Base-by-base conservation (phyloP, 2,329 filamentous ascomycete species). In the Apiospora koreana region DNA sequence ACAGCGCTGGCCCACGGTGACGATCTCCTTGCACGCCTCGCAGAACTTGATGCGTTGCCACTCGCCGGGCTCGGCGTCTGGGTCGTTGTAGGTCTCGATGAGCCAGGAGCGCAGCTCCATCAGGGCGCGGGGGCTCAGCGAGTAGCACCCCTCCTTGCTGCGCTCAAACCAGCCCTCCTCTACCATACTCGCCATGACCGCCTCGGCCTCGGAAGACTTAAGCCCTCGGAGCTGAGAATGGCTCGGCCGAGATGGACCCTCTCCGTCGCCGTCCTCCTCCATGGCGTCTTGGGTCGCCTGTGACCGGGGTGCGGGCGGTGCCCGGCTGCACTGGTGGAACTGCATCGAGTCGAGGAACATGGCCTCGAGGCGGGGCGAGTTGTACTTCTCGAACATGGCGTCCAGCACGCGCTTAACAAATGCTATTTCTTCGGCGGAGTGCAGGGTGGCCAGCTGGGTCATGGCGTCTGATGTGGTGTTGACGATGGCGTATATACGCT, bases 401-500 rank as follows among this genome's bases (percentile, higher is more conserved):
- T 98, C 95, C 0, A 99, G 87, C 3, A 98, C 80, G 10, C 96
- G 87, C 81, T 97, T 96, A 69, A 98, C 89, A 79, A 94, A 99
- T 0, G 93, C 90, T 42, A 98, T 93, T 83, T 98, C 95, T 74
- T 97, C 94, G 0, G 94, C 84, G 9, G 86, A 88, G 78, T 93
- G 93, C 0, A 89, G 90, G 0, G 96, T 98, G 1, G 95, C 94
- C 48, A 98, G 87, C 77, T 98, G 95, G 0, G 94, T 97, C 71
- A 95, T 84, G 0, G 92, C 85, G 80, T 99, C 96, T 72, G 92
- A 94, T 12, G 93, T 92, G 0, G 92, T 94, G 82, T 99, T 99
- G 65, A 98, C 92, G 43, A 99, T 86, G 1, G 93, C 94, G 79
- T 91, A 97, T 28, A 94, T 84, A n/a, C 90, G 88, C 76, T 89